Percentiles rank a stretch among this genome's conserved stretches.
These are phyloP conservation scores for Debaryomyces psychrophilus DNA, from an alignment of 1,139 yeast species.

Conservation along the genomic window DNA sequence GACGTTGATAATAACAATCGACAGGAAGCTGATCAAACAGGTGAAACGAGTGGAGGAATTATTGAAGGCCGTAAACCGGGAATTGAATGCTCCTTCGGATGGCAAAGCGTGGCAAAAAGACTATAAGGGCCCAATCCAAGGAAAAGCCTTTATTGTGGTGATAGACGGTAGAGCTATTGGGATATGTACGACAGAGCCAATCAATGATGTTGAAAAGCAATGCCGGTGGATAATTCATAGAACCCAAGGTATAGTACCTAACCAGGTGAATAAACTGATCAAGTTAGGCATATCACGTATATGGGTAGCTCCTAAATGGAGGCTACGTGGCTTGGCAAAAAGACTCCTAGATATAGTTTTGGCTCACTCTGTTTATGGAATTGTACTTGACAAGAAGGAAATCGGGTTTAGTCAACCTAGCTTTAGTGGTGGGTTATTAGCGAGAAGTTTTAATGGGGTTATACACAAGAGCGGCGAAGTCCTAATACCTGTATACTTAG, in stretches of 20 bases:
- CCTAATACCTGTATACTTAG: slow-evolving; percentile 55
- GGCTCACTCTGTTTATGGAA: slow-evolving; percentile 54
- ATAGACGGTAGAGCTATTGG: slow-evolving; percentile 52
- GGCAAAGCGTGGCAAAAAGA: slow-evolving; percentile 48
- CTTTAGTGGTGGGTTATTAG: slow-evolving; percentile 59
- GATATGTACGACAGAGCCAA: slow-evolving; percentile 49
- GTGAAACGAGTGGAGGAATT: slow-evolving; percentile 29
- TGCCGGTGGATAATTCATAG: slow-evolving; percentile 53
- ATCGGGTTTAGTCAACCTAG: slow-evolving; percentile 78
- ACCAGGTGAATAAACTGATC: slow-evolving; percentile 30
- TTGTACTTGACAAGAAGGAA: slow-evolving; percentile 39
- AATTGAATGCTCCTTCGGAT: slow-evolving; percentile 60
- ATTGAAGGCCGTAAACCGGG: slow-evolving; percentile 57
- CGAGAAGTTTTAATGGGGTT: slow-evolving; percentile 53
- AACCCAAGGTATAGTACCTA: slow-evolving; percentile 39
- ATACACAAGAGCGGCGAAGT: slow-evolving; percentile 52
- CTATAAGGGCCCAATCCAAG: slow-evolving; percentile 23
- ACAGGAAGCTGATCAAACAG: slow-evolving; percentile 23
- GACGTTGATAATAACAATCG: slow-evolving; percentile 19
- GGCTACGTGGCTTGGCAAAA: slow-evolving; percentile 55
- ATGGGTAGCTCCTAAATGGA: slow-evolving; percentile 58
- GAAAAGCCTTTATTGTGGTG: slow-evolving; percentile 53
- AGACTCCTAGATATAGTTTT: slow-evolving; percentile 45
- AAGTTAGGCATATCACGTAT: slow-evolving; percentile 65
- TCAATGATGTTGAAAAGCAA: slow-evolving; percentile 24